Percentiles rank a stretch among this genome's conserved stretches.
These are phyloP conservation scores for Ajuga chamaepitys DNA, from an alignment of 257 asterid genomes.

Conservation along the genomic window DNA sequence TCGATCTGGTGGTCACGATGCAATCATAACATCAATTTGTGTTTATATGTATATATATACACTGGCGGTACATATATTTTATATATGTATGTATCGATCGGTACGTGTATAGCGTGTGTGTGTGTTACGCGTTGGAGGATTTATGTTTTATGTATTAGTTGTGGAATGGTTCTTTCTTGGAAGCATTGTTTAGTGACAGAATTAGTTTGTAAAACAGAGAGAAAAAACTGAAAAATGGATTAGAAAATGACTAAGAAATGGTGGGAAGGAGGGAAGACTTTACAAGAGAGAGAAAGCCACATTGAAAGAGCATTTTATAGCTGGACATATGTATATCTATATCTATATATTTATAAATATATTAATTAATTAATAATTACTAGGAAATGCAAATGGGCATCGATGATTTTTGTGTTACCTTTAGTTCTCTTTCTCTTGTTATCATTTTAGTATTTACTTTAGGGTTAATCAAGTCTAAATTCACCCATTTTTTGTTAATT, in stretches of 20 bases:
- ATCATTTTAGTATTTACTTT: too few species aligned
- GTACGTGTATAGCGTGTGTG: neutral
- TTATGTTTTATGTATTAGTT: neutral
- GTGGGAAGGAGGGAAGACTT: too few species aligned
- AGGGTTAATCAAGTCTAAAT: too few species aligned
- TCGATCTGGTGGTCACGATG: neutral
- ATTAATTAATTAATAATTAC: neutral
- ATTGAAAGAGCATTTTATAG: conserved; percentile 17
- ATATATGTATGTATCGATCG: neutral
- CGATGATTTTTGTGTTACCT: neutral
- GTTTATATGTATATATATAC: neutral
- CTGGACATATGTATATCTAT: conserved; percentile 4
- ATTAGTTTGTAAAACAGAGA: too few species aligned
- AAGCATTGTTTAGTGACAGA: neutral
- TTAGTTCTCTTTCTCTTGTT: neutral
- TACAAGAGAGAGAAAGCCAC: too few species aligned
- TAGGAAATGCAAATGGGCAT: neutral
- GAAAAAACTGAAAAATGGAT: neutral
- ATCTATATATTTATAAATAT: too few species aligned
- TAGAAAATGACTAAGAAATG: neutral
- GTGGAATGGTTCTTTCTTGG: conserved; percentile 19
- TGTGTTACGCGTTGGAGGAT: conserved; percentile 5
- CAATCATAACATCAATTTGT: too few species aligned
- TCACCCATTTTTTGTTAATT: too few species aligned
- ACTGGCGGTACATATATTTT: too few species aligned